These are phyloP conservation scores for Aureobasidium vineae DNA, from an alignment of 2,329 filamentous ascomycete genomes.

Conservation along the genomic window DNA sequence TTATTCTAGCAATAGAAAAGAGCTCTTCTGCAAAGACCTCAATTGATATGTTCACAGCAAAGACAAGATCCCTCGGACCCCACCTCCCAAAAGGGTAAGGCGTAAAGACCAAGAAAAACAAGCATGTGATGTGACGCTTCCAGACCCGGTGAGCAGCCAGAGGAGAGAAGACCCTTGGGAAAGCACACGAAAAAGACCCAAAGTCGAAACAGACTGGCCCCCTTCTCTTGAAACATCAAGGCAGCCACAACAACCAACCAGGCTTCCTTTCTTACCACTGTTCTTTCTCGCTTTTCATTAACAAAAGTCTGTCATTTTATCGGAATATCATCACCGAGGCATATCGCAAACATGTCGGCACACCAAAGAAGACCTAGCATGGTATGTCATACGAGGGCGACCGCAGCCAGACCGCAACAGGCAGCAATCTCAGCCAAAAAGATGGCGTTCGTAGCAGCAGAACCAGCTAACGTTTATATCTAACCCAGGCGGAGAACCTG, in stretches of 20 bases:
- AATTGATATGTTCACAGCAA: neutral
- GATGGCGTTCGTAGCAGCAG: neutral
- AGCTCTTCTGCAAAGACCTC: too few species aligned
- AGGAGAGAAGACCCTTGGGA: slow-evolving; percentile 8
- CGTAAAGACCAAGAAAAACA: neutral
- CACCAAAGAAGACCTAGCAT: slow-evolving; percentile 24
- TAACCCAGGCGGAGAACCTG: slow-evolving; percentile 1
- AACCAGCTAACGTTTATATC: neutral
- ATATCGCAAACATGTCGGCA: slow-evolving; percentile 11
- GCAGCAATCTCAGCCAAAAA: neutral
- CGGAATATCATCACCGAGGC: neutral
- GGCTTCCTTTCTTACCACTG: neutral
- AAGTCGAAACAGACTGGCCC: slow-evolving; percentile 9
- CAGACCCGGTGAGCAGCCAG: neutral
- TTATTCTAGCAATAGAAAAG: too few species aligned
- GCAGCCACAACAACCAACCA: slow-evolving; percentile 15
- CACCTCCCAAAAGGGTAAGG: neutral
- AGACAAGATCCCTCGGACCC: neutral
- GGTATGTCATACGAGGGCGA: slow-evolving; percentile 16
- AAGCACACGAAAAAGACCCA: slow-evolving; percentile 19
- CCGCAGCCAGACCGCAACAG: neutral
- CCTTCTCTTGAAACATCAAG: slow-evolving; percentile 14
- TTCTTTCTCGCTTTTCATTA: neutral
- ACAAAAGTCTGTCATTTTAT: neutral
- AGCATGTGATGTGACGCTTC: slow-evolving; percentile 23